Percentiles rank a stretch among this genome's conserved stretches.
These are phyloP conservation scores for Penicillium canariense DNA, from an alignment of 495 filamentous ascomycete species.

Conservation along the genomic window DNA sequence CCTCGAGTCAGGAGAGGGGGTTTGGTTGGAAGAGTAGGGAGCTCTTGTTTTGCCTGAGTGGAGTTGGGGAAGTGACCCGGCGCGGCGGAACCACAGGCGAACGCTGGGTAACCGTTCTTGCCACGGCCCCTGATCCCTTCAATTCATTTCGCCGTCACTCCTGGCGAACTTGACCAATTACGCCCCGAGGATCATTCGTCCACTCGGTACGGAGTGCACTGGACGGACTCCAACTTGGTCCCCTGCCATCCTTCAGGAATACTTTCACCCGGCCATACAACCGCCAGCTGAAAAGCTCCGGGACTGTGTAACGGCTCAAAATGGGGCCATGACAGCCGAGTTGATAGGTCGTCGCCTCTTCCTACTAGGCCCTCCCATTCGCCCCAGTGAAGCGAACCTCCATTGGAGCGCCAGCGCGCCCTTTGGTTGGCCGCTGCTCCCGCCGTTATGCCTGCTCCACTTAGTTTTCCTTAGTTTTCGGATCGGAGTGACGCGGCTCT, in stretches of 20 bases:
- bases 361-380: conserved; percentile 5
- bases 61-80: conserved; percentile 27
- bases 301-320: background rate
- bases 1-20: background rate
- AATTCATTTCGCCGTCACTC: too few relatives aligned
- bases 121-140: conserved; percentile 1
- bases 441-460: conserved; percentile 25
- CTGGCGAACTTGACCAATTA: background rate
- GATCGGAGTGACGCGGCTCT: conserved; percentile 19
- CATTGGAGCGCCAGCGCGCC: background rate
- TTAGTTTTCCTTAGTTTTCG: conserved; percentile 11
- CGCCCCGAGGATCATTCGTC: too few relatives aligned
- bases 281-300: background rate
- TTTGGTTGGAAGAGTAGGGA: conserved; percentile 7
- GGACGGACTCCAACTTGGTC: too few relatives aligned
- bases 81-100: conserved; percentile 25
- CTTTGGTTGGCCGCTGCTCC: conserved; percentile 17
- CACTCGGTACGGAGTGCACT: too few relatives aligned
- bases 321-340: background rate
- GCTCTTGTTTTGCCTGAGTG: conserved; percentile 23
- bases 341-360: conserved; percentile 23
- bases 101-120: conserved; percentile 13
- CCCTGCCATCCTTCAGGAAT: too few relatives aligned
- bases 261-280: too few relatives aligned
- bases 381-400: conserved; percentile 20